These are phyloP conservation scores for Tylopilus sp. DNA, from an alignment of 1,284 basidiomycete species.

Conservation along the genomic window DNA sequence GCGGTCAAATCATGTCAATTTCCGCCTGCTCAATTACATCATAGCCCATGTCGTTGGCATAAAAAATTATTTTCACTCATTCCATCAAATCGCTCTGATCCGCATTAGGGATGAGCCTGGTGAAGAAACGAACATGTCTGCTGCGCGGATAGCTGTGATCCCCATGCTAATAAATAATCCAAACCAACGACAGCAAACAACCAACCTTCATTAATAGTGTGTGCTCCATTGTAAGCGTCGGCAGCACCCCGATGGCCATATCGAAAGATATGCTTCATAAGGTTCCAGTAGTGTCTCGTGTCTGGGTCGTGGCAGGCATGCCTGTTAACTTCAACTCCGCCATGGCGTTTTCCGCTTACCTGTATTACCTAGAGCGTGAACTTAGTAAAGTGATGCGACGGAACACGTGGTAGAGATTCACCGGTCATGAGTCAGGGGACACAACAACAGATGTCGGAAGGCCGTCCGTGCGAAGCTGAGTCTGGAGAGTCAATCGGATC, in stretches of 20 bases:
- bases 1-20: slow-evolving; percentile 26
- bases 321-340: slow-evolving; percentile 33
- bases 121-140: slow-evolving; percentile 49
- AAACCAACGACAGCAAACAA: not conserved
- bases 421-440: slow-evolving; percentile 41
- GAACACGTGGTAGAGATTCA: slow-evolving; percentile 23
- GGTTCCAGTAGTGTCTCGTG: slow-evolving; percentile 57
- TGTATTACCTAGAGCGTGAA: slow-evolving; percentile 45
- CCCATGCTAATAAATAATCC: slow-evolving; percentile 9
- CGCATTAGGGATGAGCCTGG: slow-evolving; percentile 47
- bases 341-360: slow-evolving; percentile 26
- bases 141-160: slow-evolving; percentile 42
- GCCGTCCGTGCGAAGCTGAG: slow-evolving; percentile 38
- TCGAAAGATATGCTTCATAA: slow-evolving; percentile 63
- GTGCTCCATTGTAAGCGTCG: slow-evolving; percentile 54
- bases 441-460: slow-evolving; percentile 23
- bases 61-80: no score
- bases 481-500: slow-evolving; percentile 50
- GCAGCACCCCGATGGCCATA: slow-evolving; percentile 50
- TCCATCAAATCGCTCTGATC: slow-evolving; percentile 40
- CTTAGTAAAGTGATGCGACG: slow-evolving; percentile 12
- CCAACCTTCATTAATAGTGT: slow-evolving; percentile 64
- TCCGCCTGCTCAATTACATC: not conserved
- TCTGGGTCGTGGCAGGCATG: slow-evolving; percentile 46
- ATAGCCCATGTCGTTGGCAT: no score